Evolutionary conservation across 2,329 filamentous ascomycete species (phyloP).

Genomic region (Aspergillus ustus): DNA sequence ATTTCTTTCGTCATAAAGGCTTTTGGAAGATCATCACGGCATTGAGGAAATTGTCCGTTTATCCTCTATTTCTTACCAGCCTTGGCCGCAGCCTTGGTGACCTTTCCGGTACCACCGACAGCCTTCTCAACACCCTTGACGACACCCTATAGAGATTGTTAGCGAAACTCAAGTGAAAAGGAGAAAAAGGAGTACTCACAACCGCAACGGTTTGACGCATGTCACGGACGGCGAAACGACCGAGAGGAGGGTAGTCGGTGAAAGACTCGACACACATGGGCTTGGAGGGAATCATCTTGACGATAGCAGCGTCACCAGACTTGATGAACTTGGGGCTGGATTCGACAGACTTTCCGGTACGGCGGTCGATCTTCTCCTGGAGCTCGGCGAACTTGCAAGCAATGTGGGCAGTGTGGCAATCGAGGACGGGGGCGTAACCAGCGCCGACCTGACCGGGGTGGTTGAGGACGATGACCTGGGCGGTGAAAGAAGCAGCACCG

Average conservation of each 20-base stretch:
- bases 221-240: conserved; percentile 99
- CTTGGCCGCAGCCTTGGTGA: conserved; percentile 10
- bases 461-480: conserved; percentile 99
- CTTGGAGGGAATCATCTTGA: conserved; percentile 99
- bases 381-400: conserved; percentile 99
- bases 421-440: conserved; percentile 97
- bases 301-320: conserved; percentile 99
- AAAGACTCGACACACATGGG: conserved; percentile 99
- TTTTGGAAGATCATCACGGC: conserved; percentile 9
- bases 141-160: conserved; percentile 26
- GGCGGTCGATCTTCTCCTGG: conserved; percentile 99
- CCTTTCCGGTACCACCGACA: conserved; percentile 31
- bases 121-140: conserved; percentile 76
- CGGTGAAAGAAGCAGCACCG: conserved; percentile 92
- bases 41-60: not conserved
- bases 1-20: conserved; percentile 10
- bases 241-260: conserved; percentile 99
- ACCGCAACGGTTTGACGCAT: conserved; percentile 48
- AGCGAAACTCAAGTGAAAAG: not conserved
- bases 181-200: not conserved
- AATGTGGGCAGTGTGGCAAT: conserved; percentile 99
- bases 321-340: conserved; percentile 98
- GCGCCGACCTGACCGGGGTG: conserved; percentile 99
- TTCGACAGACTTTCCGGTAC: conserved; percentile 98
- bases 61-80: conserved; percentile 2